phyloP scores from a whole-genome alignment of 371 early-diverging fungal genomes.

The Chytridium lagenaria region DNA sequence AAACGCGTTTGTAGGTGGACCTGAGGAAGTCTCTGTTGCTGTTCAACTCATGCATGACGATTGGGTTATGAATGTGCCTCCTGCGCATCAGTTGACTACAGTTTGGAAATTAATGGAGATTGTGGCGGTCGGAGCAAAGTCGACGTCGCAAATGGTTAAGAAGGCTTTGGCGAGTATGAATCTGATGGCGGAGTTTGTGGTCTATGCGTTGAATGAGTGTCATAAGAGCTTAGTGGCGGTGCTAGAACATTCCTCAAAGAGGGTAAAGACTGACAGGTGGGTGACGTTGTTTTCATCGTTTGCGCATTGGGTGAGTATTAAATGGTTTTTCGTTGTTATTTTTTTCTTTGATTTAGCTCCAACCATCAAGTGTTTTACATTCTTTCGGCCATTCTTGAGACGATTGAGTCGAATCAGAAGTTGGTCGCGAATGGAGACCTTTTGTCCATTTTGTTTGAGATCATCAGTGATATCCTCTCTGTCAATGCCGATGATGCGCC shows the following conservation, averaged over 20 bases:
- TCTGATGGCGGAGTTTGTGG: slow-evolving; percentile 59
- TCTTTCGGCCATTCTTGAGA: slow-evolving; percentile 71
- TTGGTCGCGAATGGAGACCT: slow-evolving; percentile 56
- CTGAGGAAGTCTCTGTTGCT: background rate
- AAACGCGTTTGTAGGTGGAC: background rate
- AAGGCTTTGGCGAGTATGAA: slow-evolving; percentile 60
- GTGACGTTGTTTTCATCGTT: slow-evolving; percentile 9
- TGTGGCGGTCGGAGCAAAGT: slow-evolving; percentile 32
- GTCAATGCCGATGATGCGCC: slow-evolving; percentile 61
- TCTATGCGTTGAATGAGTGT: slow-evolving; percentile 52
- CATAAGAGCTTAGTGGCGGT: slow-evolving; percentile 16
- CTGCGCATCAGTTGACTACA: slow-evolving; percentile 57
- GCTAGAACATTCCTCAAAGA: slow-evolving; percentile 32
- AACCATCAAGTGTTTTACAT: slow-evolving; percentile 51
- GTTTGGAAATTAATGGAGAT: slow-evolving; percentile 70
- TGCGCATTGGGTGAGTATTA: background rate
- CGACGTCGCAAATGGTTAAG: slow-evolving; percentile 61
- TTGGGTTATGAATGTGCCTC: background rate
- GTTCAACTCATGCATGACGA: background rate
- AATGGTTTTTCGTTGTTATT: background rate
- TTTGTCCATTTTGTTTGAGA: slow-evolving; percentile 74
- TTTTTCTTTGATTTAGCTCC: background rate
- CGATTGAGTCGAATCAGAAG: slow-evolving; percentile 65
- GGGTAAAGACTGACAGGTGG: slow-evolving; percentile 22
- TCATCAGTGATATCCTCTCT: slow-evolving; percentile 73